Percentiles rank a stretch among this genome's conserved stretches.
Conservation (phyloP, 805 yeast species). For the Candida endomychidarum region DNA sequence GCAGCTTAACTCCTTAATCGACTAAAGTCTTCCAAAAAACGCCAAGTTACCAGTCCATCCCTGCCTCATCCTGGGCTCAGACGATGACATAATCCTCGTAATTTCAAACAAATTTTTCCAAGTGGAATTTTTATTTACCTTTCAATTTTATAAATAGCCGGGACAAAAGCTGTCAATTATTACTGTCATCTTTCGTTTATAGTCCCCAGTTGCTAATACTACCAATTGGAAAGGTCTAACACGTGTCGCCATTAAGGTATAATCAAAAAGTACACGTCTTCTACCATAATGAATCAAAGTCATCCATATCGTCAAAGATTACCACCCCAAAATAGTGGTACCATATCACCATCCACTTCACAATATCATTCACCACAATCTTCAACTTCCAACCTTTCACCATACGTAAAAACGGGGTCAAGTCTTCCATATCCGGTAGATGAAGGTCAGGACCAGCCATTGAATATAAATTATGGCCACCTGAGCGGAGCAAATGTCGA, state of each 20-base stretch:
- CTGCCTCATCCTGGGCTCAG: not conserved
- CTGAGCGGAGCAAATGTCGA: no score
- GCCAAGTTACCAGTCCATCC: no score
- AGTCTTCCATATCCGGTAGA: conserved; percentile 1
- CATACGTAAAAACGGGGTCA: not conserved
- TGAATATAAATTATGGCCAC: conserved; percentile 1
- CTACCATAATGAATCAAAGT: conserved; percentile 2
- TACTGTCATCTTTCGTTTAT: no score
- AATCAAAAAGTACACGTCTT: no score
- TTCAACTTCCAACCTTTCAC: not conserved
- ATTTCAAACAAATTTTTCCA: conserved; percentile 1
- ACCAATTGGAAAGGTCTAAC: no score
- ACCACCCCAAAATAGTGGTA: conserved; percentile 9
- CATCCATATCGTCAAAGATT: conserved; percentile 32
- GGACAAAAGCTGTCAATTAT: no score
- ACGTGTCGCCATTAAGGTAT: no score
- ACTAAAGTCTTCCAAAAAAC: no score
- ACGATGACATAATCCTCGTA: conserved; percentile 1
- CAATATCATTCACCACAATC: conserved; percentile 11
- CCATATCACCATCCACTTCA: conserved; percentile 10
- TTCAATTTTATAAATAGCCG: not conserved
- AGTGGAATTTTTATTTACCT: conserved; percentile 4
- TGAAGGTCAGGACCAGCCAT: not conserved
- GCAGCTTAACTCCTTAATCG: no score
- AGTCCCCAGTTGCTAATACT: no score